phyloP scores from a whole-genome alignment of 2,329 filamentous ascomycete species.

The Escovopsis sp. region DNA sequence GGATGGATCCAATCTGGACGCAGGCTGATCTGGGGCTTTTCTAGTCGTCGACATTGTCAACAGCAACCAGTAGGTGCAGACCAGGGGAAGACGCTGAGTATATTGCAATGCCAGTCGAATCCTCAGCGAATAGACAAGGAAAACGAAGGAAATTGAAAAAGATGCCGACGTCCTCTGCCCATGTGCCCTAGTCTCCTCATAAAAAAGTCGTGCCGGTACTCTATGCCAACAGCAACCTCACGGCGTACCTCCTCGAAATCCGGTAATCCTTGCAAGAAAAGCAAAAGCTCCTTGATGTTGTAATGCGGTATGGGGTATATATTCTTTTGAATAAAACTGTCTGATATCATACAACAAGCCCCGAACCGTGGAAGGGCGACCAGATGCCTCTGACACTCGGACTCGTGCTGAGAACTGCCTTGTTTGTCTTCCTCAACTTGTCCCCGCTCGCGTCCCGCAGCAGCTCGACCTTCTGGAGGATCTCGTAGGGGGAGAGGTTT shows the following conservation, averaged over 20 bases:
- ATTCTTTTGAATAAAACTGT: too few species aligned
- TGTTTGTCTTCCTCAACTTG: constrained; percentile 48
- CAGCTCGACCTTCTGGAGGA: constrained; percentile 63
- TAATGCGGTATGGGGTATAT: too few species aligned
- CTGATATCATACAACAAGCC: constrained; percentile 33
- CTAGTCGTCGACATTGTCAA: constrained; percentile 46
- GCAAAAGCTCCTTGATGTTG: too few species aligned
- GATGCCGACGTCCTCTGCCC: too few species aligned
- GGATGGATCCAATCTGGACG: background rate
- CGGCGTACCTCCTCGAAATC: too few species aligned
- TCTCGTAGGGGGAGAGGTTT: constrained; percentile 67
- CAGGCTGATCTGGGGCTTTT: constrained; percentile 1
- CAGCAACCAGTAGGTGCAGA: constrained; percentile 27
- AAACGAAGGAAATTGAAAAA: constrained; percentile 1
- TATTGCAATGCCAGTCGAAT: too few species aligned
- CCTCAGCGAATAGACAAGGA: too few species aligned
- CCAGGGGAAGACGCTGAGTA: too few species aligned
- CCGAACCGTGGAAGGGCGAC: constrained; percentile 53
- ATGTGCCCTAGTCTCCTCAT: too few species aligned
- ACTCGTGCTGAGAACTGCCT: constrained; percentile 48
- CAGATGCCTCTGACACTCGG: constrained; percentile 54
- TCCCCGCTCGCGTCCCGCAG: constrained; percentile 62
- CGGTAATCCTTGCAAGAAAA: too few species aligned
- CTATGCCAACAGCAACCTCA: too few species aligned
- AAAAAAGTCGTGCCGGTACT: too few species aligned